A percentile compares a stretch with the other conserved stretches of the same genome.
These are phyloP conservation scores for Pleurotus tuber-regium DNA, from an alignment of 768 basidiomycete genomes.

Conservation along the genomic window DNA sequence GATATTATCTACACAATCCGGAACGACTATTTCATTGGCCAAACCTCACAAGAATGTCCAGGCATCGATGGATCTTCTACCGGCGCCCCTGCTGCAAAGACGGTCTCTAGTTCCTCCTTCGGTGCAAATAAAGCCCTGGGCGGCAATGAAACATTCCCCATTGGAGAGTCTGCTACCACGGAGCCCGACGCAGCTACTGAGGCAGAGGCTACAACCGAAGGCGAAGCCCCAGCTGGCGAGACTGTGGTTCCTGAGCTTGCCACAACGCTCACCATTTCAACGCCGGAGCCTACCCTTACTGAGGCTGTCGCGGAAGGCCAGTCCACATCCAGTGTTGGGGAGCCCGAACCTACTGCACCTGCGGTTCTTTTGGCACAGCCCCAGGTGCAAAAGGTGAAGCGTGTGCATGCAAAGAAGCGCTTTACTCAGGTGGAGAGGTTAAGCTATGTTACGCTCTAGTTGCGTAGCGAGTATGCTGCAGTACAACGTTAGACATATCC, in stretches of 20 bases:
- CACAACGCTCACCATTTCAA: neutral
- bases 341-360: neutral
- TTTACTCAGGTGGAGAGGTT: neutral
- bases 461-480: too few relatives aligned
- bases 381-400: slow-evolving; percentile 4
- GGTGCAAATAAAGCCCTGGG: neutral
- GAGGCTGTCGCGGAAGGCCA: neutral
- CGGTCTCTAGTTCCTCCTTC: neutral
- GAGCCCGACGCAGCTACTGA: neutral
- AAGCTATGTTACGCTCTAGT: neutral
- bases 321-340: neutral
- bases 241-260: neutral
- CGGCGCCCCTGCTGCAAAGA: neutral
- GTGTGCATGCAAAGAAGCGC: slow-evolving; percentile 10
- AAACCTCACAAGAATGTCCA: slow-evolving; percentile 20
- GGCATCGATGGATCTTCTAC: slow-evolving; percentile 20
- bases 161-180: neutral
- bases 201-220: neutral
- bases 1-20: slow-evolving; percentile 14
- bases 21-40: slow-evolving; percentile 20
- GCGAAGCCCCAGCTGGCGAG: neutral
- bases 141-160: neutral
- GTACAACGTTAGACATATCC: neutral
- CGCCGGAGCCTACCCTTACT: neutral
- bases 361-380: neutral